Base-by-base conservation (phyloP, 345 rosid genomes). In the Citrus maxima region DNA sequence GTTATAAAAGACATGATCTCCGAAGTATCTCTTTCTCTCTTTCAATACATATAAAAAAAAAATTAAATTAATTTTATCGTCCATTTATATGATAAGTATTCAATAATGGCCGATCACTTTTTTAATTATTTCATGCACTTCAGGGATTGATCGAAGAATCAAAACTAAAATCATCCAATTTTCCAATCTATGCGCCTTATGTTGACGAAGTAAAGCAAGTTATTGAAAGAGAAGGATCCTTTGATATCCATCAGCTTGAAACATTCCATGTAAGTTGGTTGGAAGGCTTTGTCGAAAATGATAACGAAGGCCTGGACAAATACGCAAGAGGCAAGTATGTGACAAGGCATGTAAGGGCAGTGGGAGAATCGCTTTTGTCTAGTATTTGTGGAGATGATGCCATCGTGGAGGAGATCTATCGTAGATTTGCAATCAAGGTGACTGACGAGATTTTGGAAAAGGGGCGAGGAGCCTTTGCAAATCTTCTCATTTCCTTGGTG, bases 161-260 rank as follows among this genome's bases (percentile, higher is more conserved):
- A 34, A 60, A 19, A 61, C 27, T 80, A 27, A 75, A 24, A n/a
- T 32, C 70, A 9, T 80, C 54, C 78, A 74, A 68, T 42, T 49
- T 68, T n/a, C 75, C 82, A 24, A 32, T 46, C 19, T 74, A 80
- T 68, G 24, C 51, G 0, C 75, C 82, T 9, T 67, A 32, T 74
- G 12, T 27, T 73, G 82, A 68, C 16, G 82, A 74, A 61, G n/a
- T 61, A 32, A 49, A 40, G 61, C 25, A 40, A 1, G 19, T 80
- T 9, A 80, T 74, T 25, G 28, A 69, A 75, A 61, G 13, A n/a
- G 78, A 74, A 68, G 74, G 46, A 60, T 80, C 82, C 16, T 68
- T 59, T 22, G 21, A 7, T 28, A 68, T 68, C 42, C 9, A 21
- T n/a, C 24, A 24, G 16, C 74, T 74, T 1, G 56, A 80, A 49